phyloP scores from a whole-genome alignment of 2,329 filamentous ascomycete species.

The Penicillium rolfsii region DNA sequence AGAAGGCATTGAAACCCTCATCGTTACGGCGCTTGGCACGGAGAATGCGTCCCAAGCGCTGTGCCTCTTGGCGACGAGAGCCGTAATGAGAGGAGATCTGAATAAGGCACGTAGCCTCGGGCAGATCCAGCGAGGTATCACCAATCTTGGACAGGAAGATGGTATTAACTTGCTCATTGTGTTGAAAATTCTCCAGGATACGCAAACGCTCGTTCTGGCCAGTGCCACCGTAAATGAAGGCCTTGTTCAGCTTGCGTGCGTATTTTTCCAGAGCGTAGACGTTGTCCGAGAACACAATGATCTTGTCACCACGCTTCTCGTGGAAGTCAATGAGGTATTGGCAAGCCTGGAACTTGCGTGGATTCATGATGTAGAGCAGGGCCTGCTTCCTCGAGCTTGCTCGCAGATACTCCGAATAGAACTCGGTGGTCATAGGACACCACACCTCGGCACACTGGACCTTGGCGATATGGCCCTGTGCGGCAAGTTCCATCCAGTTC shows the following conservation, averaged over 20 bases:
- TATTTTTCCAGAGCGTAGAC: slow-evolving; percentile 89
- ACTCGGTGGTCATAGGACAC: slow-evolving; percentile 99
- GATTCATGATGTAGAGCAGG: slow-evolving; percentile 94
- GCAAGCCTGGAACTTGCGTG: slow-evolving; percentile 92
- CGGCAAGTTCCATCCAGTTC: slow-evolving; percentile 98
- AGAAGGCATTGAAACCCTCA: slow-evolving; percentile 98
- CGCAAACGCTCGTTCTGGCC: slow-evolving; percentile 80
- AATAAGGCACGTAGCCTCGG: slow-evolving; percentile 94
- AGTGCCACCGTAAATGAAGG: slow-evolving; percentile 89
- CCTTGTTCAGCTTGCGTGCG: slow-evolving; percentile 79
- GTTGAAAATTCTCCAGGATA: slow-evolving; percentile 92
- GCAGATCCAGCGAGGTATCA: slow-evolving; percentile 95
- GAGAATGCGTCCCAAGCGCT: slow-evolving; percentile 88
- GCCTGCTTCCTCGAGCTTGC: slow-evolving; percentile 68
- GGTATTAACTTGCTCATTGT: slow-evolving; percentile 86
- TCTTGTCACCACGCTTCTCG: slow-evolving; percentile 90
- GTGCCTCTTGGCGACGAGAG: slow-evolving; percentile 93
- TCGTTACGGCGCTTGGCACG: slow-evolving; percentile 95
- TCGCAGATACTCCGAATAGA: slow-evolving; percentile 89
- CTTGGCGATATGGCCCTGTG: slow-evolving; percentile 94
- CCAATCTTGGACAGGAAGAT: slow-evolving; percentile 97
- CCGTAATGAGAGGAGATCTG: slow-evolving; percentile 98
- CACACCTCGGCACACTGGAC: slow-evolving; percentile 98
- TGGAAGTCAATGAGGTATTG: slow-evolving; percentile 99
- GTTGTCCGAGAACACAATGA: slow-evolving; percentile 98